phyloP scores from a whole-genome alignment of 2,329 filamentous ascomycete species.

The Fusarium nelsonii region DNA sequence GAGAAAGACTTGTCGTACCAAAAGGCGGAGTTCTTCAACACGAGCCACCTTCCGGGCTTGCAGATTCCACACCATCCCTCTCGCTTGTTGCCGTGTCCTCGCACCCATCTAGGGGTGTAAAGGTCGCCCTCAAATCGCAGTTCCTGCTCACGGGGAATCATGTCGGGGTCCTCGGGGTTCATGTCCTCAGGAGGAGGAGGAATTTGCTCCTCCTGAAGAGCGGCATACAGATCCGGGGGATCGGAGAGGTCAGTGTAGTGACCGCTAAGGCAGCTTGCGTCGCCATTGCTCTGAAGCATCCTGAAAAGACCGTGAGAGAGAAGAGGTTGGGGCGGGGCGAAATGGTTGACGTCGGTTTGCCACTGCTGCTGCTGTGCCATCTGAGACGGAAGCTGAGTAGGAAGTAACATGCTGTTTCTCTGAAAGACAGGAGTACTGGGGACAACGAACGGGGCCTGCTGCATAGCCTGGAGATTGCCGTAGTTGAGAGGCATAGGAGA shows the following conservation, averaged over 20 bases:
- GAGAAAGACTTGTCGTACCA: constrained; percentile 96
- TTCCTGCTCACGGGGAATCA: constrained; percentile 83
- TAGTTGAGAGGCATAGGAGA: constrained; percentile 66
- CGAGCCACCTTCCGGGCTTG: constrained; percentile 86
- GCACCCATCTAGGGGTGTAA: constrained; percentile 86
- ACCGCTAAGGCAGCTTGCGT: constrained; percentile 73
- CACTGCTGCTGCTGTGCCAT: constrained; percentile 63
- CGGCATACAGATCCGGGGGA: constrained; percentile 81
- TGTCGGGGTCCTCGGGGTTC: constrained; percentile 80
- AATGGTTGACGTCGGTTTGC: constrained; percentile 64
- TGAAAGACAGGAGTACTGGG: constrained; percentile 64
- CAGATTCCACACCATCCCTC: constrained; percentile 93
- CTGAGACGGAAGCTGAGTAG: constrained; percentile 62
- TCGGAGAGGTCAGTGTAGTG: constrained; percentile 81
- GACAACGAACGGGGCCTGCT: constrained; percentile 68
- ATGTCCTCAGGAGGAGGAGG: constrained; percentile 84
- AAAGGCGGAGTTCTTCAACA: constrained; percentile 90
- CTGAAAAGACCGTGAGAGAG: constrained; percentile 80
- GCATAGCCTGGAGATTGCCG: constrained; percentile 66
- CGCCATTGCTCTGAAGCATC: constrained; percentile 80
- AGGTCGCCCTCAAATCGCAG: constrained; percentile 83
- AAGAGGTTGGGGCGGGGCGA: constrained; percentile 70
- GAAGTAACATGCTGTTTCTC: constrained; percentile 70
- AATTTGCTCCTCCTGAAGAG: constrained; percentile 78
- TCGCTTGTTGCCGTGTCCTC: constrained; percentile 87